Evolutionary conservation across 2,329 filamentous ascomycete species (phyloP).

Genomic region (Ascocoryne sarcoides): DNA sequence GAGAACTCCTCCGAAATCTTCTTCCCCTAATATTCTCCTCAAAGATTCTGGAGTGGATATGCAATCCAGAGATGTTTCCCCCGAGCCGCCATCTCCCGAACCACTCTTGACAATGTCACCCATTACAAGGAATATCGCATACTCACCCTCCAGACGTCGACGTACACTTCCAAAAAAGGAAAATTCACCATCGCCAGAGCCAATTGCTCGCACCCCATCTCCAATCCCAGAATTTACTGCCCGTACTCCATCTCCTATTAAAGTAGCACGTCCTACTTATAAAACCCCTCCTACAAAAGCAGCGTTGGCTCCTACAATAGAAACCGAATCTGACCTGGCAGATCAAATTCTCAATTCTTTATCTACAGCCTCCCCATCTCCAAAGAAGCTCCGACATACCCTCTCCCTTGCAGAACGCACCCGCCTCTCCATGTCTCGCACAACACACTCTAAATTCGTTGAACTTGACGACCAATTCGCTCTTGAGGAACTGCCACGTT

Average conservation of each 20-base stretch:
- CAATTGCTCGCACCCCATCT: neutral
- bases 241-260: neutral
- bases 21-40: conserved; percentile 16
- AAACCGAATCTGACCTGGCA: conserved; percentile 35
- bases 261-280: neutral
- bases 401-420: conserved; percentile 70
- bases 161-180: neutral
- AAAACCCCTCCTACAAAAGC: neutral
- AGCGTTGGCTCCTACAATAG: neutral
- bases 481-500: conserved; percentile 19
- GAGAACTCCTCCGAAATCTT: conserved; percentile 15
- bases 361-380: conserved; percentile 47
- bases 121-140: neutral
- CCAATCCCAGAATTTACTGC: neutral
- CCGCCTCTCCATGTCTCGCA: conserved; percentile 66
- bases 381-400: conserved; percentile 45
- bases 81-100: conserved; percentile 6
- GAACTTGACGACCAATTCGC: conserved; percentile 27
- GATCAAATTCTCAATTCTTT: conserved; percentile 49
- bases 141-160: neutral
- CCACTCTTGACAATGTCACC: conserved; percentile 4
- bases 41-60: conserved; percentile 4
- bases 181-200: neutral
- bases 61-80: neutral
- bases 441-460: conserved; percentile 33